Evolutionary conservation across 805 yeast species (phyloP).

Genomic region (Candida argentea): DNA sequence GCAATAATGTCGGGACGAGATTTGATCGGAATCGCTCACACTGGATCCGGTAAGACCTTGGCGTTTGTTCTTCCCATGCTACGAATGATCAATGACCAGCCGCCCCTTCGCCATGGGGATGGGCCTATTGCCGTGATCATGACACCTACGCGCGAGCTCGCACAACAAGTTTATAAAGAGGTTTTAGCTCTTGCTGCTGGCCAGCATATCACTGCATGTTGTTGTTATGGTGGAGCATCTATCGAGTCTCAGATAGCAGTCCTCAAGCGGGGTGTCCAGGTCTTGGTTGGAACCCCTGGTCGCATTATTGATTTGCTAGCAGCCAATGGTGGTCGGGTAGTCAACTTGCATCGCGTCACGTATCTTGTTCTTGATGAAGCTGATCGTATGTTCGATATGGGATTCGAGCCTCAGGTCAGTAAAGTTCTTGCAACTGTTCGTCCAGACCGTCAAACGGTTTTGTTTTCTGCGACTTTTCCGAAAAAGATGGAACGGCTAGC

Average conservation of each 20-base stretch:
- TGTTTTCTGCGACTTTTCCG: conserved; percentile 94
- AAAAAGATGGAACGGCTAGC: conserved; percentile 70
- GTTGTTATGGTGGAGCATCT: conserved; percentile 89
- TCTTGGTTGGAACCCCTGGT: conserved; percentile 92
- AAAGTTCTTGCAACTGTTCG: conserved; percentile 68
- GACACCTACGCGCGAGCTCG: conserved; percentile 90
- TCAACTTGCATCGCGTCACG: conserved; percentile 58
- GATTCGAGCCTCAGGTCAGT: conserved; percentile 91
- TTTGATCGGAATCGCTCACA: conserved; percentile 87
- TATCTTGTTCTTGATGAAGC: conserved; percentile 93
- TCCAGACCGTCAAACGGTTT: conserved; percentile 80
- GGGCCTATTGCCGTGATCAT: conserved; percentile 76
- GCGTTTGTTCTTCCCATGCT: conserved; percentile 79
- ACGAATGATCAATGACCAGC: conserved; percentile 73
- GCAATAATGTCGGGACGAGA: conserved; percentile 85
- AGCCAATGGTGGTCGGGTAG: conserved; percentile 70
- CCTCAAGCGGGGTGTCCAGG: conserved; percentile 65
- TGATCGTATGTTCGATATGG: conserved; percentile 93
- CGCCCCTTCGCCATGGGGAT: conserved; percentile 32
- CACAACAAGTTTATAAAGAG: conserved; percentile 71
- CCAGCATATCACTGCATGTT: conserved; percentile 44
- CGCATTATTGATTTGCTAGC: conserved; percentile 81
- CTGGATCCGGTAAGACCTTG: conserved; percentile 94
- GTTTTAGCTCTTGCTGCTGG: conserved; percentile 46
- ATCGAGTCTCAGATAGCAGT: conserved; percentile 75